These are phyloP conservation scores for Cryptosporidium tyzzeri DNA, from an alignment of 169 alveolate species.

Conservation along the genomic window DNA sequence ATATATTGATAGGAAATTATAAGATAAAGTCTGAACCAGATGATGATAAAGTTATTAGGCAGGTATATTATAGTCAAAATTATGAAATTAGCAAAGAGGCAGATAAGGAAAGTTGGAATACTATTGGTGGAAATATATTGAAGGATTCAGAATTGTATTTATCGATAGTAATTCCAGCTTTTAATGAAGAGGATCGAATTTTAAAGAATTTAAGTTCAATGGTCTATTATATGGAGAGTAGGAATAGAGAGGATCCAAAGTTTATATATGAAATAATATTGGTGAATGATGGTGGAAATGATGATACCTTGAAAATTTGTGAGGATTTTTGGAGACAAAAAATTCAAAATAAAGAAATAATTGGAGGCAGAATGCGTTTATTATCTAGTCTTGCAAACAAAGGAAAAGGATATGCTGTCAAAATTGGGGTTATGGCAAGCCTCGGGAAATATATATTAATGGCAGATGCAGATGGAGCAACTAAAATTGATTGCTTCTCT, in stretches of 20 bases:
- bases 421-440: constrained; percentile 81
- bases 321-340: constrained; percentile 75
- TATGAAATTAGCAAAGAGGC: not conserved
- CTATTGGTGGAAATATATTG: not conserved
- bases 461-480: constrained; percentile 93
- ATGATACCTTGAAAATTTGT: constrained; percentile 81
- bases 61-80: not conserved
- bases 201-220: constrained; percentile 81
- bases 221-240: constrained; percentile 68
- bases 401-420: constrained; percentile 91
- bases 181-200: constrained; percentile 85
- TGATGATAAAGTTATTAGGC: not conserved
- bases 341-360: constrained; percentile 13
- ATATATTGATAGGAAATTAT: not conserved
- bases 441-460: constrained; percentile 84
- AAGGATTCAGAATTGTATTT: constrained; percentile 65
- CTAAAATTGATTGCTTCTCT: constrained; percentile 83
- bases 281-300: constrained; percentile 89
- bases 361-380: constrained; percentile 77
- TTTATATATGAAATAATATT: constrained; percentile 85
- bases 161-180: constrained; percentile 87
- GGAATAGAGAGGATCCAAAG: constrained; percentile 18
- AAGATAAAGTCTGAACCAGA: not conserved
- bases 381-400: constrained; percentile 80
- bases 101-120: not conserved